Base-by-base conservation (phyloP, 1,284 basidiomycete species). In the Ceratobasidium papillatum region DNA sequence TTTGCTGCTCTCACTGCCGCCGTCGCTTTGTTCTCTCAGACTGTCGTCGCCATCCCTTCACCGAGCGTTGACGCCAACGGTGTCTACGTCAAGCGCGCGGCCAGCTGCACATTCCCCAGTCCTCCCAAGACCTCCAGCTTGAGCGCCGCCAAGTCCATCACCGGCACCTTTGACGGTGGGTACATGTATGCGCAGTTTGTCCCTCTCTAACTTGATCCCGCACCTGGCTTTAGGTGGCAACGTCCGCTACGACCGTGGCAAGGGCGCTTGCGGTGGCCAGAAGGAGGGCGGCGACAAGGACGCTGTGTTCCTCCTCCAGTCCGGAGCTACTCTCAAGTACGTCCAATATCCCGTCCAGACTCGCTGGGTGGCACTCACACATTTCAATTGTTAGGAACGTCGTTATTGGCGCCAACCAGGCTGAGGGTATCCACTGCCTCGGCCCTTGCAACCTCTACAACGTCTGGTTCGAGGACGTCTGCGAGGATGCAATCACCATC, bases 381-480 rank as follows among this genome's bases (percentile, higher is more conserved):
- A 14, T 17, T 30, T 61, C n/a, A 41, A 34, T 52, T 52, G 7
- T 5, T 47, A 69, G 66, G 69, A 81, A 81, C 43, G 83, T 84
- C 51, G 80, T 83, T 54, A 85, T 85, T 59, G 84, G 84, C 11
- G 79, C 81, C 32, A 81, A 84, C 77, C 84, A 84, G 65, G 79
- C 83, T 49, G 84, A 85, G 69, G 84, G 84, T 64, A 79, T 84
- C 64, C 84, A 84, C 75, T 84, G 84, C 76, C 79, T 83, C 54
- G 83, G 84, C 82, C 81, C 82, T 52, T 84, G 83, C 80, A 84
- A 72, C 38, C 81, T 56, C 74, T 81, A 83, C 72, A 82, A 84
- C 63, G 83, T 84, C 52, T 84, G 78, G 79, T 84, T 83, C 74
- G 83, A 83, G 80, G 83, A 85, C 75, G 84, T 85, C 27, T 84